Conservation (phyloP, 179 eudicot species). For the Kewa caespitosa region DNA sequence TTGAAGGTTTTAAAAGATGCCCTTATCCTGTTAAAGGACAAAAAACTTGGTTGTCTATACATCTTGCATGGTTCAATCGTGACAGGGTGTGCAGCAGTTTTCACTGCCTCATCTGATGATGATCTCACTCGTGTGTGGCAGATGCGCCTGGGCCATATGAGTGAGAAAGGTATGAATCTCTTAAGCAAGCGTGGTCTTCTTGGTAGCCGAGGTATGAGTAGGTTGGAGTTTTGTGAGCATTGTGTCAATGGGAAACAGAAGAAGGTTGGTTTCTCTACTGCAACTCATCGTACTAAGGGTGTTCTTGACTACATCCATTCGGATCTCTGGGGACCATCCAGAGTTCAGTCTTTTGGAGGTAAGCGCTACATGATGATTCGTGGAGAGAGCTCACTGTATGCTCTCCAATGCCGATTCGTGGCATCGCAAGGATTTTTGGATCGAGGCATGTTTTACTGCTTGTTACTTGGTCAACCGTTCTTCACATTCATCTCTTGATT, state of each 20-base stretch:
- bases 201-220: background rate
- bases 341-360: background rate
- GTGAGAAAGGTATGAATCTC: background rate
- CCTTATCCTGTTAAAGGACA: background rate
- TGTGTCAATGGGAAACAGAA: background rate
- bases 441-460: background rate
- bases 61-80: background rate
- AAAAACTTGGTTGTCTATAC: background rate
- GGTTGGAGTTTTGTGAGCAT: slow-evolving; percentile 5
- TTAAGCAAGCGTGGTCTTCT: background rate
- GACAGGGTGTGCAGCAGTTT: background rate
- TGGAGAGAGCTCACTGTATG: background rate
- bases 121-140: background rate
- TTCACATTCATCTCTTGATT: background rate
- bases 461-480: background rate
- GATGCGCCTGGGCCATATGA: slow-evolving; percentile 2
- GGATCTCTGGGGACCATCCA: background rate
- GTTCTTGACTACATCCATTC: background rate
- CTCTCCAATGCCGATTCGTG: background rate
- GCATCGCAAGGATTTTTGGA: too few species aligned
- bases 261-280: background rate
- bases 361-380: background rate
- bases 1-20: background rate
- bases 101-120: background rate
- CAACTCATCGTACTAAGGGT: background rate